Evolutionary conservation across 2,329 filamentous ascomycete species (phyloP), one percentile per base, ranked within the genome.

Genomic region (Trichoderma oligosporum): DNA sequence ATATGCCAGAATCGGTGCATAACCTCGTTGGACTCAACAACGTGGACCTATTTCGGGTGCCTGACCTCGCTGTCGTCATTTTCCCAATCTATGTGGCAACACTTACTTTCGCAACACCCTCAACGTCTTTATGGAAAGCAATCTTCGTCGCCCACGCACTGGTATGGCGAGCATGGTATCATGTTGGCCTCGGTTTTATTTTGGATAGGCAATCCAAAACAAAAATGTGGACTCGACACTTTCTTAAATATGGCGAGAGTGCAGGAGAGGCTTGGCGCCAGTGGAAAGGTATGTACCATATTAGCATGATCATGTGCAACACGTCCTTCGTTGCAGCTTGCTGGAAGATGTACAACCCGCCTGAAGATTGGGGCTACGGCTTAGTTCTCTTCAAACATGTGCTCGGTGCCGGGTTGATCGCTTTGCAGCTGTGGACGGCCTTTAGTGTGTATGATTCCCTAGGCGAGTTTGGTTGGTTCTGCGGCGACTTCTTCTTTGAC

Each of bases 381-480:
- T 83, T 92, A 64, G 88, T 88, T 4, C 78, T 95, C 20, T 81
- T 99, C 59, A 88, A 91, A 68, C 94, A 97, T 68, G 89, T 97
- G 24, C 70, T 97, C 31, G 94, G 94, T 41, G 78, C 82, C 48
- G 84, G 88, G 52, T 78, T 97, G 62, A 85, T 97, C 59, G 85
- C 88, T 9, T 80, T 99, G 49, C 94, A 99, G 68, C 74, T 95
- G 16, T 99, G 94, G 94, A 96, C 92, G 1, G 87, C 91, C 1
- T 79, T 89, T 62, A 97, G 91, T 71, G 92, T 97, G 64, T 96
- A 97, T 71, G 91, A 97, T 49, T 95, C 91, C 2, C 83, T 99
- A 0, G 94, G 94, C 57, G 94, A 99, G 68, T 99, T 97, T 67
- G 94, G 94, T 65, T 99, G 93, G 93, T 97, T 97, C 78, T 97